phyloP scores from a whole-genome alignment of 1,139 yeast species.

The Diutina sp. region DNA sequence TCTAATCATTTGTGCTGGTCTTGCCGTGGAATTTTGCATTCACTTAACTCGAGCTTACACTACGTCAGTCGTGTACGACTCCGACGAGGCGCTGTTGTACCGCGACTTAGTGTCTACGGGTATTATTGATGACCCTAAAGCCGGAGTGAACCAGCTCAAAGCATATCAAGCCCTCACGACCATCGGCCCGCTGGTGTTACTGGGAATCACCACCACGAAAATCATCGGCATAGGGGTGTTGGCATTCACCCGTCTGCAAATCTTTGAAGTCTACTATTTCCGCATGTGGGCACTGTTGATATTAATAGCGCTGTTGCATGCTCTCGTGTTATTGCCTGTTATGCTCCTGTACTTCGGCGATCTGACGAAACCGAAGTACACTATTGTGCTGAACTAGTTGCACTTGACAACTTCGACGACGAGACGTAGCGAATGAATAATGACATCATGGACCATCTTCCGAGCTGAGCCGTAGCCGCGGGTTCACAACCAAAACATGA shows the following conservation, averaged over 20 bases:
- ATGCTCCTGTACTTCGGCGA: slow-evolving; percentile 19
- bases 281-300: slow-evolving; percentile 91
- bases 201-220: slow-evolving; percentile 85
- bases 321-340: slow-evolving; percentile 69
- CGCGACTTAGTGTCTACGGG: slow-evolving; percentile 3
- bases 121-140: slow-evolving; percentile 4
- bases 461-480: background rate
- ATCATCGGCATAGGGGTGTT: slow-evolving; percentile 77
- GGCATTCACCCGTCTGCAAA: slow-evolving; percentile 76
- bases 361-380: background rate
- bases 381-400: background rate
- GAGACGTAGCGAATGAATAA: background rate
- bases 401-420: background rate
- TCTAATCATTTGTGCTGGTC: slow-evolving; percentile 77
- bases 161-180: slow-evolving; percentile 45
- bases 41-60: slow-evolving; percentile 71
- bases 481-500: background rate
- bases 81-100: slow-evolving; percentile 2
- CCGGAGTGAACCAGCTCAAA: slow-evolving; percentile 1
- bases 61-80: slow-evolving; percentile 20
- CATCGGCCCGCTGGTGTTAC: slow-evolving; percentile 80
- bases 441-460: background rate
- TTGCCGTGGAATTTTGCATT: slow-evolving; percentile 86
- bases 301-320: slow-evolving; percentile 63
- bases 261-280: slow-evolving; percentile 85